These are phyloP conservation scores for Phytopythium oedochilum DNA, from an alignment of 352 stramenopile species.

Conservation along the genomic window DNA sequence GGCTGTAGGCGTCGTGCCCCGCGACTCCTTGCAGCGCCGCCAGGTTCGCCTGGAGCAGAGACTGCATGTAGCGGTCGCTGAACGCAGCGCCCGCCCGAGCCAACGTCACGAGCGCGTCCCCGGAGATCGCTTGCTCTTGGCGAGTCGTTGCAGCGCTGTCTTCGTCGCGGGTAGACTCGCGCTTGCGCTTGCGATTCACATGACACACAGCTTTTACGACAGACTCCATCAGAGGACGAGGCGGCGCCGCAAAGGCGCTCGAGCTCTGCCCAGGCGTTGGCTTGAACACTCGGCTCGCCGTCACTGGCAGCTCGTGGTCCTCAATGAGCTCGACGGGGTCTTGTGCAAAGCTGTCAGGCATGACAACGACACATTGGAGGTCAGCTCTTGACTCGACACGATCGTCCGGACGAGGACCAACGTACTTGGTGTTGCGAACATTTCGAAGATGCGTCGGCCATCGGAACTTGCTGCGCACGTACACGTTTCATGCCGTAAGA, in stretches of 20 bases:
- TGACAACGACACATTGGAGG: neutral
- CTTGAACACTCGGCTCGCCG: neutral
- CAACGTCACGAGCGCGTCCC: constrained; percentile 17
- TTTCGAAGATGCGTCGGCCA: constrained; percentile 68
- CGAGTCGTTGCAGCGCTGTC: neutral
- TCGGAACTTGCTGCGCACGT: constrained; percentile 56
- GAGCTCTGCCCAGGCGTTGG: neutral
- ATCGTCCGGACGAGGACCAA: neutral
- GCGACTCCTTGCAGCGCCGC: constrained; percentile 38
- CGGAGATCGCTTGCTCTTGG: constrained; percentile 6
- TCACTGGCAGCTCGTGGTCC: constrained; percentile 33
- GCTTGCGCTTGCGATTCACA: constrained; percentile 36
- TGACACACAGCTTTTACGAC: constrained; percentile 19
- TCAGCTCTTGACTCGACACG: neutral
- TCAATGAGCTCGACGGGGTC: constrained; percentile 38
- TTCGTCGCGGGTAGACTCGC: constrained; percentile 7
- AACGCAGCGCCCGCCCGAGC: constrained; percentile 30
- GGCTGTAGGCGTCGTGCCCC: constrained; percentile 17
- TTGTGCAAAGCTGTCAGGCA: constrained; percentile 36
- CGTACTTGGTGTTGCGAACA: constrained; percentile 49
- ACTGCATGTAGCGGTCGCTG: constrained; percentile 36
- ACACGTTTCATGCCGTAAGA: neutral
- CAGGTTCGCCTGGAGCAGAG: constrained; percentile 37
- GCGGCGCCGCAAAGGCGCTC: constrained; percentile 36
- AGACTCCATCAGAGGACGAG: constrained; percentile 31